A percentile compares a stretch with the other conserved stretches of the same genome.
These are phyloP conservation scores for Canna indica DNA, from an alignment of 176 grass and related monocot genomes.

Conservation along the genomic window DNA sequence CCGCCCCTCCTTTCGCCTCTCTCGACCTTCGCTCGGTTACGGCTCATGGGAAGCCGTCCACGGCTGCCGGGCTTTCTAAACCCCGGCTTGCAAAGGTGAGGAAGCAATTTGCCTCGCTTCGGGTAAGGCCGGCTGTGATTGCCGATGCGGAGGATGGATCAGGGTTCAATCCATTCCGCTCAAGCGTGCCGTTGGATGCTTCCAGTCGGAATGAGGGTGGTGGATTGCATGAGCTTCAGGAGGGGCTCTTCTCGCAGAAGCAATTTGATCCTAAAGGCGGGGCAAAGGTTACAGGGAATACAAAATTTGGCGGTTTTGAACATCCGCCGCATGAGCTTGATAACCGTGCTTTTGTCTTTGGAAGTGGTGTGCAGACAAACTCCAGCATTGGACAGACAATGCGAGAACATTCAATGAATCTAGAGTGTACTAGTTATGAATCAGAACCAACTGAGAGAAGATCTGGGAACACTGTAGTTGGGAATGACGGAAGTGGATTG, in stretches of 20 bases:
- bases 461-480: neutral
- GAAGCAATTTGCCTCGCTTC: constrained; percentile 8
- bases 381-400: neutral
- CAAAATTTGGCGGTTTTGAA: neutral
- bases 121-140: constrained; percentile 2
- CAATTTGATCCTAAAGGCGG: neutral
- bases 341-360: neutral
- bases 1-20: neutral
- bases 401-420: neutral
- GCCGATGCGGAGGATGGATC: neutral
- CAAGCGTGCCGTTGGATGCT: neutral
- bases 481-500: neutral
- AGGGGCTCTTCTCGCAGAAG: neutral
- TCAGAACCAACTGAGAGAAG: neutral
- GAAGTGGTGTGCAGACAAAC: neutral
- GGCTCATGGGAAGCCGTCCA: neutral
- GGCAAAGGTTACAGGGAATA: neutral
- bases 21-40: neutral
- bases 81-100: constrained; percentile 11
- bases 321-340: neutral
- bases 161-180: constrained; percentile 12
- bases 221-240: neutral
- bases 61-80: neutral
- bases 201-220: neutral
- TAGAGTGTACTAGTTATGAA: neutral